Evolutionary conservation across 2,329 filamentous ascomycete genomes (phyloP).

Genomic region (Ophiostoma novo-ulmi): DNA sequence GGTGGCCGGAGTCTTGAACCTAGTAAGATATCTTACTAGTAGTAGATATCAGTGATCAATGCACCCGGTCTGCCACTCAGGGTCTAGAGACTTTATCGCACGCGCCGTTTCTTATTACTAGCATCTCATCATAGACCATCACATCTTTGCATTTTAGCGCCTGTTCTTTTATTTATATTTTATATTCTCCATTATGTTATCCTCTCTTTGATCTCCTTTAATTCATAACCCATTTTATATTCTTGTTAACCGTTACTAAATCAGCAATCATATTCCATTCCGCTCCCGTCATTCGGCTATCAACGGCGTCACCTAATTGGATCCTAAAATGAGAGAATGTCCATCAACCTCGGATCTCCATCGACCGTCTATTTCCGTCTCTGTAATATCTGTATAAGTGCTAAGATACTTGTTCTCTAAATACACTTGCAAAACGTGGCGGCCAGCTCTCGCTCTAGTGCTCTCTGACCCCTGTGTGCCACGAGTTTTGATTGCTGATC

Average conservation of each 20-base stretch:
- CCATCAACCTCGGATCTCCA: not conserved
- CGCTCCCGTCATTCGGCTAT: too few species aligned
- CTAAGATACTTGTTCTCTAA: not conserved
- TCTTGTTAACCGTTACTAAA: too few species aligned
- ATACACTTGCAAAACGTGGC: not conserved
- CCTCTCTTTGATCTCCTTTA: not conserved
- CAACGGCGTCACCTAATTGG: not conserved
- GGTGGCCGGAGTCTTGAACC: not conserved
- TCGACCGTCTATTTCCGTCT: not conserved
- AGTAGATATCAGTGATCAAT: not conserved
- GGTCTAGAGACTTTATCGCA: not conserved
- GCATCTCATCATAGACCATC: slow-evolving; percentile 1
- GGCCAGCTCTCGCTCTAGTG: not conserved
- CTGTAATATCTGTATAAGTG: not conserved
- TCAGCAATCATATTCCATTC: too few species aligned
- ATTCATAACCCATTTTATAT: too few species aligned
- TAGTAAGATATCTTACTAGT: not conserved
- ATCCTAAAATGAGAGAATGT: not conserved
- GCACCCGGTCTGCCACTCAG: not conserved
- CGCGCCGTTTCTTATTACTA: not conserved
- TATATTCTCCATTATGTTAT: too few species aligned
- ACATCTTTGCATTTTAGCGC: not conserved
- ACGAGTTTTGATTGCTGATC: slow-evolving; percentile 14
- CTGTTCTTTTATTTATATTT: not conserved
- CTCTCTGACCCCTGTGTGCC: slow-evolving; percentile 1